Evolutionary conservation across 768 basidiomycete species (phyloP).

Genomic region (Termitomyces sp.): DNA sequence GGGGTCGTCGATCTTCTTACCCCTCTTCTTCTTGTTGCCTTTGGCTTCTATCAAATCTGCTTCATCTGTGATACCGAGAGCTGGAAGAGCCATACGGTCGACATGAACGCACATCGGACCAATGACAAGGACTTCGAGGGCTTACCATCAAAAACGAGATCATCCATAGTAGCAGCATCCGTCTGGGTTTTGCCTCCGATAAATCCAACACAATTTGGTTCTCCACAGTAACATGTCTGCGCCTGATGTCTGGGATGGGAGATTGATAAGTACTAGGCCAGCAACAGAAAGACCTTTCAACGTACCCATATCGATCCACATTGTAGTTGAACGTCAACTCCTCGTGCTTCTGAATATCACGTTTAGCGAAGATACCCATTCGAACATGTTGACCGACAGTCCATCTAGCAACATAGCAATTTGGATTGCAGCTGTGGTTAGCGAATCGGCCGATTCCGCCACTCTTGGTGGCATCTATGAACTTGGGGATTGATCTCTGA

Average conservation of each 20-base stretch:
- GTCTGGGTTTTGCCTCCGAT: conserved; percentile 99
- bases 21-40: conserved; percentile 90
- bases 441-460: conserved; percentile 97
- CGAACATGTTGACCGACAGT: conserved; percentile 83
- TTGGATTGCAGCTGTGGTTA: conserved; percentile 97
- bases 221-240: conserved; percentile 92
- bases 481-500: conserved; percentile 38
- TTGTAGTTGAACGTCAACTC: conserved; percentile 99
- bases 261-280: not conserved
- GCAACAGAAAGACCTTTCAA: conserved; percentile 6
- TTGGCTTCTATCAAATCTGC: conserved; percentile 79
- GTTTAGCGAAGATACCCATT: conserved; percentile 97
- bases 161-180: conserved; percentile 91
- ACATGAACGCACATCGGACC: not conserved
- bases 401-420: conserved; percentile 99
- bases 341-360: conserved; percentile 68
- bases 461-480: conserved; percentile 95
- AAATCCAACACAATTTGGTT: conserved; percentile 90
- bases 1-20: conserved; percentile 85
- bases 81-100: conserved; percentile 29
- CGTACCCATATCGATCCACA: conserved; percentile 97
- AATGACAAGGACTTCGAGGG: not conserved
- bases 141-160: conserved; percentile 87
- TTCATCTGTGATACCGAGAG: conserved; percentile 92
- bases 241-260: conserved; percentile 69